These are phyloP conservation scores for Heteromeles arbutifolia DNA, from an alignment of 306 rosid genomes.

Conservation along the genomic window DNA sequence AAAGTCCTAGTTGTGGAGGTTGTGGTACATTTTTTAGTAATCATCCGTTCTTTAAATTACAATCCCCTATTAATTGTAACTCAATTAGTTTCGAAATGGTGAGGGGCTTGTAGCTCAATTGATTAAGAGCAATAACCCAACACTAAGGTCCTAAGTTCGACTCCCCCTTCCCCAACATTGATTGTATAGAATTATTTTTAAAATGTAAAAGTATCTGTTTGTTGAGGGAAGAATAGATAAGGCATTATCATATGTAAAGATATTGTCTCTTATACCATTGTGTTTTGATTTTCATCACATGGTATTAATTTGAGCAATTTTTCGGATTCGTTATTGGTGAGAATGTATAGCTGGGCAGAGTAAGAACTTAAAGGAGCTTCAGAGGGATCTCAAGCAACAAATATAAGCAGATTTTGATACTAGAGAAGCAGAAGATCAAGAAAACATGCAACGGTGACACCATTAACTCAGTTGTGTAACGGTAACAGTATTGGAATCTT, in stretches of 20 bases:
- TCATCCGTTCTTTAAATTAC: neutral
- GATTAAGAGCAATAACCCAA: neutral
- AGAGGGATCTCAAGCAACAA: neutral
- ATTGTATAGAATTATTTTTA: no score
- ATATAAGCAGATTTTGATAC: no score
- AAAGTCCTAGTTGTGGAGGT: no score
- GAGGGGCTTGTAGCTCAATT: no score
- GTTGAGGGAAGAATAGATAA: no score
- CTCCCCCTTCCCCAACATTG: neutral
- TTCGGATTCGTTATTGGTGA: no score
- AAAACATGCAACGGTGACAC: neutral
- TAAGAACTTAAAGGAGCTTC: neutral
- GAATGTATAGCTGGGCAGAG: no score
- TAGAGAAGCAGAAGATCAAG: neutral
- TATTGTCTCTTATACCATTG: no score
- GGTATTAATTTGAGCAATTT: no score
- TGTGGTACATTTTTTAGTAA: neutral
- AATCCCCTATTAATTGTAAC: neutral
- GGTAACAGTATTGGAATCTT: neutral
- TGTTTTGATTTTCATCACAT: no score
- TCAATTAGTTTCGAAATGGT: no score
- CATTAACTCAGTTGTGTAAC: neutral
- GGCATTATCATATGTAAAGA: no score
- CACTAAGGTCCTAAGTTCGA: neutral
- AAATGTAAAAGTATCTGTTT: neutral